Evolutionary conservation across 2,329 filamentous ascomycete species (phyloP).

Genomic region (Dothistroma pini): DNA sequence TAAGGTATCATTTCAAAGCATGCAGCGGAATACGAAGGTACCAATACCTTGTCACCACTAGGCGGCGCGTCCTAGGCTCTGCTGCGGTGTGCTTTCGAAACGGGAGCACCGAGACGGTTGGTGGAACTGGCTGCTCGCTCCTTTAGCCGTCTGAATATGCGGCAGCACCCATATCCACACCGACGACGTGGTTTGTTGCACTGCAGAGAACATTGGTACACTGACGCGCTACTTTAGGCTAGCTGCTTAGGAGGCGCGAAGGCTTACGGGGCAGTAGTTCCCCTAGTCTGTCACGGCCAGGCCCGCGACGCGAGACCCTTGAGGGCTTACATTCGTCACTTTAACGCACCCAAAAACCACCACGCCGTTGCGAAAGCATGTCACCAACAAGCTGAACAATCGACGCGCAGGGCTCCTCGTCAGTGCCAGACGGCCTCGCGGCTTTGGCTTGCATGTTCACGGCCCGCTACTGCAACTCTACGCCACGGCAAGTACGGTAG

Average conservation of each 20-base stretch:
- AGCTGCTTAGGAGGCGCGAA: not conserved
- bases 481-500: not conserved
- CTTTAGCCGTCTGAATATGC: not conserved
- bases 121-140: not conserved
- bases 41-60: not conserved
- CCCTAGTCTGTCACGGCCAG: not conserved
- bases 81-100: not conserved
- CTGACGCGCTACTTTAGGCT: not conserved
- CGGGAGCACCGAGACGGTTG: not conserved
- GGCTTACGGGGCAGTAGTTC: not conserved
- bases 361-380: not conserved
- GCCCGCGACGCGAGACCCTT: not conserved
- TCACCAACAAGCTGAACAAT: not conserved
- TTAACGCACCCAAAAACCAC: not conserved
- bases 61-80: not conserved
- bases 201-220: not conserved
- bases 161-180: not conserved
- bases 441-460: not conserved
- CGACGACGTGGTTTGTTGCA: not conserved
- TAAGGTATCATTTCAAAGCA: not conserved
- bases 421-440: not conserved
- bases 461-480: not conserved
- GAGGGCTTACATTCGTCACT: conserved; percentile 2
- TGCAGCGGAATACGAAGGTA: not conserved
- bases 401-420: not conserved